A percentile compares a stretch with the other conserved stretches of the same genome.
Conservation (phyloP, 352 stramenopile genomes). For the Thraustotheca clavata region DNA sequence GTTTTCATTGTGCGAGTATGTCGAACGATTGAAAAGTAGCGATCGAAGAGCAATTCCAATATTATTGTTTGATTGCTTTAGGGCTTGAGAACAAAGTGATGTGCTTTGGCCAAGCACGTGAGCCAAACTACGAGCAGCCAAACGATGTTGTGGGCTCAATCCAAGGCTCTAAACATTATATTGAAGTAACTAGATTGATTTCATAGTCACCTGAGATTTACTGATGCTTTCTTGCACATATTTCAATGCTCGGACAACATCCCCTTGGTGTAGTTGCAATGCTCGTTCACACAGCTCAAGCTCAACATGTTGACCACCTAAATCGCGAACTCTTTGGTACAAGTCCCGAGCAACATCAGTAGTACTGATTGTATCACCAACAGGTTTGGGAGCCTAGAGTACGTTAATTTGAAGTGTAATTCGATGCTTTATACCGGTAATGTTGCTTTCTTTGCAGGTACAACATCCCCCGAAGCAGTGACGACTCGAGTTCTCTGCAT, state of each 20-base stretch:
- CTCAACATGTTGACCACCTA: slow-evolving; percentile 16
- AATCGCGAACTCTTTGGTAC: slow-evolving; percentile 14
- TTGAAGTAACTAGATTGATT: background rate
- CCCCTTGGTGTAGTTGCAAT: slow-evolving; percentile 11
- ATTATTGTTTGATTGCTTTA: slow-evolving; percentile 13
- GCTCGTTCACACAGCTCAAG: slow-evolving; percentile 17
- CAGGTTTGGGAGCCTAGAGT: slow-evolving; percentile 8
- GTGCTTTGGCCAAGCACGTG: slow-evolving; percentile 12
- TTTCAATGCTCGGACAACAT: slow-evolving; percentile 18
- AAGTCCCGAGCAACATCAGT: slow-evolving; percentile 15
- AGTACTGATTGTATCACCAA: background rate
- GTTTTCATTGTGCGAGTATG: background rate
- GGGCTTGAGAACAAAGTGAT: slow-evolving; percentile 7
- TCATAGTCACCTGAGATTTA: slow-evolving; percentile 10
- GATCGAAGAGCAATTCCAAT: slow-evolving; percentile 9
- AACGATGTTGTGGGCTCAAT: slow-evolving; percentile 15
- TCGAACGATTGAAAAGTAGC: slow-evolving; percentile 2
- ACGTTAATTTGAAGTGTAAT: too few species aligned
- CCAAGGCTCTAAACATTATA: background rate
- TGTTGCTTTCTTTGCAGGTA: slow-evolving; percentile 2
- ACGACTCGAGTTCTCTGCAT: slow-evolving; percentile 5
- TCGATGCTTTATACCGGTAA: background rate
- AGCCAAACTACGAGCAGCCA: slow-evolving; percentile 13
- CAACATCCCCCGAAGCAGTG: background rate
- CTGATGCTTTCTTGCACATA: slow-evolving; percentile 14